Base-by-base conservation (phyloP, 2,329 filamentous ascomycete genomes). In the Penicillium vulpinum region DNA sequence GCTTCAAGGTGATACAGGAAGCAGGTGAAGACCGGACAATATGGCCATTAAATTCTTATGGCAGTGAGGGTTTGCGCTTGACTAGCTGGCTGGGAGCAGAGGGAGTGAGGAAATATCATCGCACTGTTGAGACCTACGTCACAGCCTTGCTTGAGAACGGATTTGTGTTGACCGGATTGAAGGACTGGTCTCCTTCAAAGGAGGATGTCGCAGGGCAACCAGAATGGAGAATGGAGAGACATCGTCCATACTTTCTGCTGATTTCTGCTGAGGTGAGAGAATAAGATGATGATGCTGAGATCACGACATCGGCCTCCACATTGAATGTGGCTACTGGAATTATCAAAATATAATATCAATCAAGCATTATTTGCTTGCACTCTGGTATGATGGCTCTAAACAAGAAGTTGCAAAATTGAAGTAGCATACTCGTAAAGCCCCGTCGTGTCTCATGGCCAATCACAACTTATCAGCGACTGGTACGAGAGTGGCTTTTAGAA, bases 41-140 rank as follows among this genome's bases (percentile, higher is more conserved):
- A 22, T 81, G 78, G 79, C 73, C 72, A 29, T 60, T 81, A 35
- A 33, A 33, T 16, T 33, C 31, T 33, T 33, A 33, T 15, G 16
- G 31, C 13, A 33, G 67, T 5, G 78, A 82, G 64, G 78, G 78
- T 1, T 60, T 72, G 53, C 67, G 78, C 21, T 65, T 69, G 28
- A 75, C 73, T 5, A 71, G 72, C 46, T 81, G 79, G 78, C 60
- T 81, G 31, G 75, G 73, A 6, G 61, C 73, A 10, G 50, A 57
- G 15, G 75, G 75, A 1, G 74, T 79, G 46, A 63, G 70, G 50
- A 81, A 81, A 66, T 76, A 81, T 62, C 79, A 82, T 66, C 74
- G 78, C 4, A 81, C 31, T 9, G 60, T 79, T 21, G 70, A 71
- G 41, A 75, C 74, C 13, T 80, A 79, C 64, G 60, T 79, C 39